Conservation (phyloP, 2,329 filamentous ascomycete genomes). For the Alternaria triticina region DNA sequence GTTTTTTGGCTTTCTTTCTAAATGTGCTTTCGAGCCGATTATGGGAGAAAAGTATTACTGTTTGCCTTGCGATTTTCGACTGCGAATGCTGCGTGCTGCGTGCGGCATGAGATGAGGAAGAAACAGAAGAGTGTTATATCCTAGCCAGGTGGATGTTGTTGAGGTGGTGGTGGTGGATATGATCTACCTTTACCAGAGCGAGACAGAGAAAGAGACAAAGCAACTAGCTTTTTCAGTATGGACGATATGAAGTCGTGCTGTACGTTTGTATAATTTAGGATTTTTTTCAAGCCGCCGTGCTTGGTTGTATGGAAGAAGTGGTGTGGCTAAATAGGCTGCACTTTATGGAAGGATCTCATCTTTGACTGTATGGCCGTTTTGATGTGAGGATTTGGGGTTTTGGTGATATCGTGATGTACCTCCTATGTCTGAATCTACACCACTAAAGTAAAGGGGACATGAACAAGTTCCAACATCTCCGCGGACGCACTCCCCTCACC, state of each 20-base stretch:
- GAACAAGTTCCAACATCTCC: background rate
- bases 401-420: background rate
- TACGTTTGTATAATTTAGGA: constrained; percentile 27
- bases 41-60: background rate
- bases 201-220: background rate
- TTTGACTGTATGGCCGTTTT: background rate
- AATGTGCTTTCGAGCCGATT: background rate
- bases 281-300: constrained; percentile 9
- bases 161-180: background rate
- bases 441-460: too few relatives aligned
- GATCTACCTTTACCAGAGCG: background rate
- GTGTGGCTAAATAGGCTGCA: constrained; percentile 11
- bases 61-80: too few relatives aligned
- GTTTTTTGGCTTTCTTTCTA: background rate
- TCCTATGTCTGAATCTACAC: too few relatives aligned
- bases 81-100: background rate
- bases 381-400: background rate
- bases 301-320: constrained; percentile 15
- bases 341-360: constrained; percentile 9
- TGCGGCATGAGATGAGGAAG: background rate
- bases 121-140: background rate
- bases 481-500: background rate
- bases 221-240: constrained; percentile 3
- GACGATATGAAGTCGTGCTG: background rate
- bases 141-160: background rate